Evolutionary conservation across 331 rosid species (phyloP).

Genomic region (Phaseolus coccineus): DNA sequence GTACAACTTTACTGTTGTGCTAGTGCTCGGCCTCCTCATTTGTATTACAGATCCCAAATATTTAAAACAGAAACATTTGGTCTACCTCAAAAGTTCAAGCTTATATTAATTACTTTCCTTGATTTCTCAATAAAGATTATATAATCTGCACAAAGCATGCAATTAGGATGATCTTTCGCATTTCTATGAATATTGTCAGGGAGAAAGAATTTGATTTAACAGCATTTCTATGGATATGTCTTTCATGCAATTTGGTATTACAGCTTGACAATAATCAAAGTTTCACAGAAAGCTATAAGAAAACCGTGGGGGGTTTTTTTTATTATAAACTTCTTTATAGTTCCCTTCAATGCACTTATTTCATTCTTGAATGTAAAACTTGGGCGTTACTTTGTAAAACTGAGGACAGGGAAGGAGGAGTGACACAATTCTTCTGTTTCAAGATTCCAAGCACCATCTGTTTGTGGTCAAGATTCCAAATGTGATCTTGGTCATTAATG

Average conservation of each 20-base stretch:
- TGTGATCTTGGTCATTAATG: neutral
- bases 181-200: neutral
- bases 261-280: neutral
- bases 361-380: neutral
- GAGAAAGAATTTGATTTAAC: neutral
- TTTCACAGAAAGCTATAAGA: constrained; percentile 7
- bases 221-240: constrained; percentile 18
- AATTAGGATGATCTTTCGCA: neutral
- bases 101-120: neutral
- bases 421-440: neutral
- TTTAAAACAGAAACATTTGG: neutral
- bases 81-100: neutral
- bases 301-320: neutral
- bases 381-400: neutral
- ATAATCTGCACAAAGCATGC: neutral
- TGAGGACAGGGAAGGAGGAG: constrained; percentile 22
- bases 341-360: constrained; percentile 20
- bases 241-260: constrained; percentile 18
- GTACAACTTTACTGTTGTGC: too few relatives aligned
- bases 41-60: too few relatives aligned
- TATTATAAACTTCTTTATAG: constrained; percentile 1
- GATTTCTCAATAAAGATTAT: neutral
- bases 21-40: too few relatives aligned
- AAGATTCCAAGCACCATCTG: neutral
- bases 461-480: neutral